Evolutionary conservation across 192 early-diverging fungal species (phyloP).

Genomic region (Funneliformis mosseae): DNA sequence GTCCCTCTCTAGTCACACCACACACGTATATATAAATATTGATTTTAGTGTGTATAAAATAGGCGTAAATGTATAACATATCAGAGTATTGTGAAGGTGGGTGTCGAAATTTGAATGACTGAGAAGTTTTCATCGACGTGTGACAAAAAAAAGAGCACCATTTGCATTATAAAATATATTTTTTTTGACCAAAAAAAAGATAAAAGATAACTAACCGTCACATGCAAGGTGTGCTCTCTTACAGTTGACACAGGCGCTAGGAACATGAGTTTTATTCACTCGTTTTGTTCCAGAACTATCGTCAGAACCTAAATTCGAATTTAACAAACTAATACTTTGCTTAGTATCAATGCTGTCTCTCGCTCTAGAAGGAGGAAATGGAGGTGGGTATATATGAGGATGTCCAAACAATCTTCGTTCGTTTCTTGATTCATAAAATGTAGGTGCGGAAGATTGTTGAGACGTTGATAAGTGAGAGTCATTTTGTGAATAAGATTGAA

Average conservation of each 20-base stretch:
- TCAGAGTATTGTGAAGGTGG: too few species aligned
- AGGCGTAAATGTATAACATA: too few species aligned
- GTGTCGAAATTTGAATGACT: too few species aligned
- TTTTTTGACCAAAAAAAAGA: constrained; percentile 22
- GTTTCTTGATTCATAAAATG: not conserved
- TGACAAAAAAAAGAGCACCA: not conserved
- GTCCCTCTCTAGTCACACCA: too few species aligned
- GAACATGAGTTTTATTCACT: constrained; percentile 72
- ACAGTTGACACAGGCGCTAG: constrained; percentile 88
- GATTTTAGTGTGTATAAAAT: too few species aligned
- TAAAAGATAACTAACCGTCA: constrained; percentile 62
- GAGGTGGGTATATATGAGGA: not conserved
- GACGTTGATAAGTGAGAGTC: not conserved
- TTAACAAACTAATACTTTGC: not conserved
- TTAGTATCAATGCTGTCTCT: not conserved
- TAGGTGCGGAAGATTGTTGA: not conserved
- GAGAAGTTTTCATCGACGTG: too few species aligned
- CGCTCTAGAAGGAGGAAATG: not conserved
- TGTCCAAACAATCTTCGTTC: not conserved
- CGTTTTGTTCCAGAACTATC: constrained; percentile 40
- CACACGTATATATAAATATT: too few species aligned
- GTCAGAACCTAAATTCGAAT: not conserved
- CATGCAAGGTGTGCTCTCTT: constrained; percentile 87
- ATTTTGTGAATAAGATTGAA: not conserved
- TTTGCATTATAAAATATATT: constrained; percentile 23